Percentiles rank a stretch among this genome's conserved stretches.
Conservation (phyloP, 2,329 filamentous ascomycete genomes). For the Aquanectria penicillioides region DNA sequence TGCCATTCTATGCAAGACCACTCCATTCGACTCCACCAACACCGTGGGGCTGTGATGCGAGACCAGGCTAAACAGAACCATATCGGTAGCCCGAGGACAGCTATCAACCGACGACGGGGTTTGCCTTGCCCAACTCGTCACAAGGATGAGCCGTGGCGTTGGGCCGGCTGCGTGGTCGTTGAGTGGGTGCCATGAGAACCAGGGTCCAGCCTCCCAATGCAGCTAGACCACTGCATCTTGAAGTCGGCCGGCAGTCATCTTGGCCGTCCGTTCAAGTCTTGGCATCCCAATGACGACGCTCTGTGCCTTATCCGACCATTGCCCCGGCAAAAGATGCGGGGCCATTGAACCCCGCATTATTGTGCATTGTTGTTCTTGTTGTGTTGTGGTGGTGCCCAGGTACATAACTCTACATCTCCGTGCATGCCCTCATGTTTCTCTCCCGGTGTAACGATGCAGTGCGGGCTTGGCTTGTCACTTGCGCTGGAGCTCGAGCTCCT, state of each 20-base stretch:
- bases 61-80: background rate
- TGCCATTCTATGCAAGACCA: background rate
- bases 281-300: slow-evolving; percentile 6
- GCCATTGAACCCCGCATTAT: slow-evolving; percentile 13
- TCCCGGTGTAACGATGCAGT: no score
- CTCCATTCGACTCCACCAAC: slow-evolving; percentile 15
- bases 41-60: slow-evolving; percentile 3
- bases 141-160: slow-evolving; percentile 9
- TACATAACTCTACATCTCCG: no score
- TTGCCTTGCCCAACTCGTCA: slow-evolving; percentile 15
- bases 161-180: background rate
- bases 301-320: slow-evolving; percentile 10
- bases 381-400: no score
- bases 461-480: no score
- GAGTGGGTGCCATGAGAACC: background rate
- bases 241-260: background rate
- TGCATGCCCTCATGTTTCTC: no score
- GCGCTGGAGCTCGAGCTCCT: no score
- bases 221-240: background rate
- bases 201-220: background rate
- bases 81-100: slow-evolving; percentile 7
- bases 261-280: background rate
- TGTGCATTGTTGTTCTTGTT: background rate
- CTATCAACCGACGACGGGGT: slow-evolving; percentile 1
- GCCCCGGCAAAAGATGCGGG: slow-evolving; percentile 14